Evolutionary conservation across 345 rosid species (phyloP).

Genomic region (Salix koriyanagi): DNA sequence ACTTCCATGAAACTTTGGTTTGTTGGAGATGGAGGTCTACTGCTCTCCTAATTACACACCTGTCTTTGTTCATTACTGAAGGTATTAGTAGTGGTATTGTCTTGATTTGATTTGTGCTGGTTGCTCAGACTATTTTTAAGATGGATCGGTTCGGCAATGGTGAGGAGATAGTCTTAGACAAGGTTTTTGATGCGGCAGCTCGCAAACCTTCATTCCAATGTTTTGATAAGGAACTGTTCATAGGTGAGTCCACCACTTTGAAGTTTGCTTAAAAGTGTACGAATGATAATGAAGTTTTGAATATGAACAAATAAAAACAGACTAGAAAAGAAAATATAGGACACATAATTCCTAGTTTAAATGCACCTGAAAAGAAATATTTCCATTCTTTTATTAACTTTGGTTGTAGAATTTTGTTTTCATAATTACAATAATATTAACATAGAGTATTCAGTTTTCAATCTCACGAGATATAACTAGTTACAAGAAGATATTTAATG

Average conservation of each 20-base stretch:
- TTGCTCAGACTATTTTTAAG: slow-evolving; percentile 64
- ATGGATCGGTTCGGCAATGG: slow-evolving; percentile 88
- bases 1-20: slow-evolving; percentile 35
- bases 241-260: slow-evolving; percentile 36
- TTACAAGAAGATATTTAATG: neutral
- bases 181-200: slow-evolving; percentile 48
- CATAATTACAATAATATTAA: neutral
- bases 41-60: slow-evolving; percentile 16
- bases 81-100: slow-evolving; percentile 6
- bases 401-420: neutral
- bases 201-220: slow-evolving; percentile 56
- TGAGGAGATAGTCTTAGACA: slow-evolving; percentile 59
- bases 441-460: neutral
- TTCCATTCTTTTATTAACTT: neutral
- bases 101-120: slow-evolving; percentile 23
- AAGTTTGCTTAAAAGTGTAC: neutral
- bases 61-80: slow-evolving; percentile 9
- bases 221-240: slow-evolving; percentile 57
- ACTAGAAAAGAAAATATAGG: neutral
- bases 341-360: neutral
- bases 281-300: neutral
- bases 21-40: slow-evolving; percentile 30
- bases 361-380: neutral
- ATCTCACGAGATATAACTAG: neutral
- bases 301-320: neutral